Percentiles rank a stretch among this genome's conserved stretches.
phyloP scores from a whole-genome alignment of 2,329 filamentous ascomycete species.

The Apiospora arundinis region DNA sequence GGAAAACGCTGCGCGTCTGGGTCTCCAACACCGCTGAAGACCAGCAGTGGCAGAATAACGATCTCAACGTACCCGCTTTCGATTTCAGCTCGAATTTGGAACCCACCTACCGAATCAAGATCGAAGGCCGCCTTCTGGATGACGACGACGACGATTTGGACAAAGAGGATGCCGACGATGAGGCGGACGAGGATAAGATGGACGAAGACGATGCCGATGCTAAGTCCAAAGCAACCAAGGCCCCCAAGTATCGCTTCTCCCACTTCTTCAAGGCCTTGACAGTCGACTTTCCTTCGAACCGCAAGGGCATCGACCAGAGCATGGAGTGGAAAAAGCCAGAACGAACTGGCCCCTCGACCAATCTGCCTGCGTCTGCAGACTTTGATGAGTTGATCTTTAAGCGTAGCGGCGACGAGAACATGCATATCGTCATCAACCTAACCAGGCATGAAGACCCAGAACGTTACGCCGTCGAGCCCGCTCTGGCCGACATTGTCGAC shows the following conservation, averaged over 20 bases:
- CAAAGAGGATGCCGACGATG: conserved; percentile 56
- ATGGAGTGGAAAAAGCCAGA: conserved; percentile 90
- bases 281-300: conserved; percentile 73
- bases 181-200: conserved; percentile 59
- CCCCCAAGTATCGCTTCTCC: conserved; percentile 65
- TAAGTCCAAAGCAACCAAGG: conserved; percentile 46
- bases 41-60: conserved; percentile 86
- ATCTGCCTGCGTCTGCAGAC: conserved; percentile 70
- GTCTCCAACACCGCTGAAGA: conserved; percentile 94
- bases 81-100: conserved; percentile 81
- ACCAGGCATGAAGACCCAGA: conserved; percentile 85
- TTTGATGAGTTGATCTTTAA: conserved; percentile 94
- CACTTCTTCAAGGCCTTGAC: conserved; percentile 84
- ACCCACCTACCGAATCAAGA: conserved; percentile 87
- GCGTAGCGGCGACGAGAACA: conserved; percentile 88
- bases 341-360: conserved; percentile 57
- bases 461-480: conserved; percentile 78
- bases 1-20: conserved; percentile 89
- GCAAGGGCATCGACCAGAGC: conserved; percentile 60
- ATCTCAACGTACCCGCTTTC: conserved; percentile 74
- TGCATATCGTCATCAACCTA: conserved; percentile 89
- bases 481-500: conserved; percentile 84
- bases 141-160: conserved; percentile 58
- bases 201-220: conserved; percentile 58
- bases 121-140: conserved; percentile 85